Evolutionary conservation across 331 rosid species (phyloP), one percentile per base, ranked within the genome.

Genomic region (Malus hybrid): DNA sequence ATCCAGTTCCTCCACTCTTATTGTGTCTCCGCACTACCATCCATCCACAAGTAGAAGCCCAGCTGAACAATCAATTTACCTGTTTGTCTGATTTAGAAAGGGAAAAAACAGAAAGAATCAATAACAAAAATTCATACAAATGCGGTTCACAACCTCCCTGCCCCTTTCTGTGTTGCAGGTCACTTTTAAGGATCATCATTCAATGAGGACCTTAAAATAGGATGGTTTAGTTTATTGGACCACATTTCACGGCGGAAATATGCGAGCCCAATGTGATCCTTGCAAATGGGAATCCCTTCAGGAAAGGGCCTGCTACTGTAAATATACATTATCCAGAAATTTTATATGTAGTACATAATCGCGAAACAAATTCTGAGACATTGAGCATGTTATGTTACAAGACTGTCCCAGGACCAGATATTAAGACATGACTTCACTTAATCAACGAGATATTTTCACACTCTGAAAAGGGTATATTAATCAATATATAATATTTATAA

Each of bases 81-180:
- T 83, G 81, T 78, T 80, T 78, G 78, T 15, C 90, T 86, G 84
- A 44, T 79, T 68, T 32, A 58, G 19, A 79, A 70, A 81, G 15
- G 63, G 68, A 26, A 34, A 70, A 68, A 52, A 63, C 65, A 69
- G 5, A 68, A 39, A 18, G 63, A 55, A 70, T 69, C 22, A 70
- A 3, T 19, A 70, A 70, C 18, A 30, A 42, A 53, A 13, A 53
- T 44, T 63, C 46, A 12, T 52, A 63, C 7, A 50, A 10, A 7
- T 48, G 24, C 14, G 48, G 48, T 14, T 61, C 20, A 61, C 2
- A 26, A 14, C 66, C 66, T n/a, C 6, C 30, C 44, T 36, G 44
- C 44, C 44, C 10, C 44, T 36, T 36, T 36, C 44, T 36, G 11
- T 8, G 44, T 36, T 36, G 44, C 44, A 36, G 44, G 44, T 36